Evolutionary conservation across 2,329 filamentous ascomycete species (phyloP), one percentile per base, ranked within the genome.

Genomic region (Bipolaris oryzae): DNA sequence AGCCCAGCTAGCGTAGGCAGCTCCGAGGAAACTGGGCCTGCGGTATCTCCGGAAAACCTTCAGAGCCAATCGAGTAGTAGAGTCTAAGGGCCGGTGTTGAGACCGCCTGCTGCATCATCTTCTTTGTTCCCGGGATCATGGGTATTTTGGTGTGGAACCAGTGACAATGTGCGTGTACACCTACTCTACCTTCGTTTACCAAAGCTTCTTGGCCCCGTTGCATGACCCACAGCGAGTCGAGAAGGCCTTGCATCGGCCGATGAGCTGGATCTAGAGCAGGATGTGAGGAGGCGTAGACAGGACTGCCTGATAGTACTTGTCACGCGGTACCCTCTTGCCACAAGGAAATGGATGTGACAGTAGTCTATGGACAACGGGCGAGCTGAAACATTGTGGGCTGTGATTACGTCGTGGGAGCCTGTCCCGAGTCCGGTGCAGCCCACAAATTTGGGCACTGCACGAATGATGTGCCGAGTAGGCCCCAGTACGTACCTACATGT

Each of bases 91-190:
- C 42, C 50, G 38, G 55, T 18, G 44, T 28, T 42, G 42, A 45
- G 23, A 34, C 48, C 57, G 45, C 47, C 16, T 41, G 25, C 45
- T 50, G 63, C 61, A 58, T 46, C 20, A 43, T 50, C 53, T 51
- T 54, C 57, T 64, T 60, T 66, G 52, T 61, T 61, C 56, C 43
- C 58, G 37, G 53, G 50, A 57, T 50, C 48, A 39, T 58, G 55
- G 25, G 9, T 28, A 28, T 55, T 47, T 38, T 18, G 57, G 33
- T 58, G 61, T 57, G 64, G 66, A 67, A 63, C 69, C 64, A 68
- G 61, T 67, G 55, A 64, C 50, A 56, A 44, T 55, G 59, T 62
- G 55, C 59, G 59, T 63, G 53, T n/a, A n/a, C n/a, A n/a, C n/a
- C n/a, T 58, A 58, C 56, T 62, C 55, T 28, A 28, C 23, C 7